Evolutionary conservation across 2,329 filamentous ascomycete genomes (phyloP), one percentile per base, ranked within the genome.

Genomic region (Exophiala alcalophila): DNA sequence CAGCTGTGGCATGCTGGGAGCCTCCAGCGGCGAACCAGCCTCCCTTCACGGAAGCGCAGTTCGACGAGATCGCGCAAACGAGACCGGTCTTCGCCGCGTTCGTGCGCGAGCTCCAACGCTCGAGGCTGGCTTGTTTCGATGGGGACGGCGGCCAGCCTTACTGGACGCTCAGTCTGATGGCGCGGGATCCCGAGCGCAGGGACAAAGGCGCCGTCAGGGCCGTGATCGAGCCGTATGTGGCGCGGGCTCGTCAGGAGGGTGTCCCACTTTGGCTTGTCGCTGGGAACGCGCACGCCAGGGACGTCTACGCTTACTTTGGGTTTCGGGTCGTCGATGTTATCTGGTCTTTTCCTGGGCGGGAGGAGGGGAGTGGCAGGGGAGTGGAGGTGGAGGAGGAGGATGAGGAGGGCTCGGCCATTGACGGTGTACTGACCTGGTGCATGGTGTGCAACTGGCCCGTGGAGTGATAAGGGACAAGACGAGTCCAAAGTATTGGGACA

Each of bases 251-350:
- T 12, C 14, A 37, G 10, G 48, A 53, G 11, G 31, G 19, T 8
- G 16, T 52, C 32, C 48, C 53, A 8, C 26, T 56, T 1, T 54
- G 52, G 52, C 31, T 56, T 9, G 40, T 49, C 14, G 47, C 51
- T 2, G 50, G 31, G 9, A 50, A 50, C 34, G 11, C 30, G 29
- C 28, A 47, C 27, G 53, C 53, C 5, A 42, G 47, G 27, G 49
- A 54, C 35, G 40, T 56, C 11, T 56, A 56, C 40, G 35, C 23
- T 24, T 49, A 52, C 35, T 52, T 50, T 26, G 53, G 53, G 3
- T 56, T 54, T 35, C 12, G 47, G n/a, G 37, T 50, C 9, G 47
- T 53, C 4, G 27, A 35, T 15, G 29, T 40, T 10, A 23, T 47
- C 10, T 43, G 27, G 27, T 44, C 44, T 23, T 39, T 26, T 26